These are phyloP conservation scores for Hypoxylon rubiginosum DNA, from an alignment of 2,329 filamentous ascomycete genomes.

Conservation along the genomic window DNA sequence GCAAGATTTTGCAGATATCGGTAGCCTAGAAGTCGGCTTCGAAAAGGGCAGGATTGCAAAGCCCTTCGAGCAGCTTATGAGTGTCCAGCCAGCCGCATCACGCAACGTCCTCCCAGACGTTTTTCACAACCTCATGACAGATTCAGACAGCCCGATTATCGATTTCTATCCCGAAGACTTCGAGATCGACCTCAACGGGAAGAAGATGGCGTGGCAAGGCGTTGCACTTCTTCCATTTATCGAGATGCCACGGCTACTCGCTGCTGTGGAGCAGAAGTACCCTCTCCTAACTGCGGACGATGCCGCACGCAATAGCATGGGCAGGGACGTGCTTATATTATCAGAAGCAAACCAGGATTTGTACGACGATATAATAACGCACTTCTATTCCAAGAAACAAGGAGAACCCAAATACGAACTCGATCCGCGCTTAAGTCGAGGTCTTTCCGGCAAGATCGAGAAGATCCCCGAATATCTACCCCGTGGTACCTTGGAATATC, in stretches of 20 bases:
- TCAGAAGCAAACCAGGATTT: conserved; percentile 83
- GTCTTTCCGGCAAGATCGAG: conserved; percentile 82
- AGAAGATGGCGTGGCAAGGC: conserved; percentile 99
- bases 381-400: conserved; percentile 94
- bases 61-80: conserved; percentile 98
- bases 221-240: conserved; percentile 96
- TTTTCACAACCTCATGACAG: conserved; percentile 92
- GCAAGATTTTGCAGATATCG: conserved; percentile 89
- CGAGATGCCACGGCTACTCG: conserved; percentile 86
- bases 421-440: conserved; percentile 80
- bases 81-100: conserved; percentile 92
- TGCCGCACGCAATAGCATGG: conserved; percentile 80
- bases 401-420: conserved; percentile 76
- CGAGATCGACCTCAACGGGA: conserved; percentile 92
- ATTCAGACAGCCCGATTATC: conserved; percentile 89
- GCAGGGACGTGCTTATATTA: conserved; percentile 85
- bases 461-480: conserved; percentile 89
- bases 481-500: conserved; percentile 83
- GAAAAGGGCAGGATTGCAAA: conserved; percentile 86
- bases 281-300: conserved; percentile 83
- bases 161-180: conserved; percentile 99
- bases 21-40: conserved; percentile 83
- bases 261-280: conserved; percentile 86
- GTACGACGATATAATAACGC: conserved; percentile 85
- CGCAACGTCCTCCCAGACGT: conserved; percentile 89